phyloP scores from a whole-genome alignment of 2,329 filamentous ascomycete species.

The Lachnellula willkommii region DNA sequence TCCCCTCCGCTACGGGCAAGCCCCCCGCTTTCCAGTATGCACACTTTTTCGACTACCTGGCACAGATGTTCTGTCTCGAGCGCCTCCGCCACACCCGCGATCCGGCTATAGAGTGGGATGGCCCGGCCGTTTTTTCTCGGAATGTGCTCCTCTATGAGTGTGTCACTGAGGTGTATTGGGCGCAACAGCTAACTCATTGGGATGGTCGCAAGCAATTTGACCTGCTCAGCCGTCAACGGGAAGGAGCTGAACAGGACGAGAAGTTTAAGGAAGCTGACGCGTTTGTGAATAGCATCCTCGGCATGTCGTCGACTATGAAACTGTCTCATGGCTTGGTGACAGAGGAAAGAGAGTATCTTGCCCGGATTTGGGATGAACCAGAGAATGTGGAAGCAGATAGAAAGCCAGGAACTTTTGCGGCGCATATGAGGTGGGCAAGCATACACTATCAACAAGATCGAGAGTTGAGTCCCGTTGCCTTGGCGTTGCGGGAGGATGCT shows the following conservation, averaged over 20 bases:
- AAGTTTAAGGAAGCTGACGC: background rate
- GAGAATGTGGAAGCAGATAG: constrained; percentile 5
- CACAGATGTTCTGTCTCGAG: background rate
- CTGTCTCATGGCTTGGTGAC: background rate
- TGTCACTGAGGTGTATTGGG: background rate
- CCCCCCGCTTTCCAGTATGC: background rate
- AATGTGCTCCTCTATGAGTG: background rate
- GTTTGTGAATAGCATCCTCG: background rate
- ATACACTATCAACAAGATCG: background rate
- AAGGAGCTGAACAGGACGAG: background rate
- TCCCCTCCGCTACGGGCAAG: background rate
- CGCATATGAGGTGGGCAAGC: constrained; percentile 2
- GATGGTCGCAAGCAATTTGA: background rate
- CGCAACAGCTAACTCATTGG: background rate
- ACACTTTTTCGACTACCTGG: background rate
- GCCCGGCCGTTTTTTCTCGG: background rate
- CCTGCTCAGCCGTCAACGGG: background rate
- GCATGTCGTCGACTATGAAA: background rate
- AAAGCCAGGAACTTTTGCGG: background rate
- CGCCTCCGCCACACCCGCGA: constrained; percentile 18
- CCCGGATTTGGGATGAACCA: background rate
- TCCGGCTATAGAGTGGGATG: constrained; percentile 10
- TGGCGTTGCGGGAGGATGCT: background rate
- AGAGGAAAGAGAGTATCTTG: background rate
- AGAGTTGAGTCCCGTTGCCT: background rate